phyloP scores from a whole-genome alignment of 1,139 yeast genomes.

The Taphrina confusa region DNA sequence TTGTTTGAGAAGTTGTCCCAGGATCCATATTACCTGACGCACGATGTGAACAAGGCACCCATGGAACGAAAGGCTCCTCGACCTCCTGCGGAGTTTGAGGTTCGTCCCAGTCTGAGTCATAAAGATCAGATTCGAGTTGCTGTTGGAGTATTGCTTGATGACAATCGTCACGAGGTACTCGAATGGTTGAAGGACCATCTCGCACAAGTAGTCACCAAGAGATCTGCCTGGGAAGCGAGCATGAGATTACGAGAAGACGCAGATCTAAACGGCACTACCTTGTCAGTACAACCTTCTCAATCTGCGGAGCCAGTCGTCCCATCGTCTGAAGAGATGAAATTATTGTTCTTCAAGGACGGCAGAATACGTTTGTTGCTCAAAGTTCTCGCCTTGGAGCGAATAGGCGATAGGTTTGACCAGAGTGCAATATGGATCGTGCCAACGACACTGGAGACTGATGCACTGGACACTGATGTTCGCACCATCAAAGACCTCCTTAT shows the following conservation, averaged over 20 bases:
- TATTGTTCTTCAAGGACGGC: constrained; percentile 35
- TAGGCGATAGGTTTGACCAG: constrained; percentile 13
- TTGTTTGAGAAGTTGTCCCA: constrained; percentile 65
- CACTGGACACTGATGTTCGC: constrained; percentile 14
- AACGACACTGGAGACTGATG: constrained; percentile 20
- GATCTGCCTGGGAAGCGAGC: constrained; percentile 32
- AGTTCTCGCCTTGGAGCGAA: constrained; percentile 27
- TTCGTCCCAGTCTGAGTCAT: constrained; percentile 31
- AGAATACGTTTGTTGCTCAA: constrained; percentile 35
- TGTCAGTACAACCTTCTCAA: background rate
- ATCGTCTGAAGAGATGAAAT: constrained; percentile 29
- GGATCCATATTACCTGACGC: constrained; percentile 50
- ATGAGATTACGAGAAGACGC: background rate
- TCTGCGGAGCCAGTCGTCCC: background rate
- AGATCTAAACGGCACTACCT: background rate
- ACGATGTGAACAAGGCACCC: constrained; percentile 56
- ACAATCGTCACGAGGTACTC: constrained; percentile 32
- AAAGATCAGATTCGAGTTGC: constrained; percentile 31
- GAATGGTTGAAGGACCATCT: constrained; percentile 34
- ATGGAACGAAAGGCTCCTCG: constrained; percentile 20
- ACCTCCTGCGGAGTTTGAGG: constrained; percentile 37
- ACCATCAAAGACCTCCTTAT: constrained; percentile 29
- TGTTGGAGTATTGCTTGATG: constrained; percentile 37
- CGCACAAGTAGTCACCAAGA: constrained; percentile 7
- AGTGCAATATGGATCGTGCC: constrained; percentile 34